A percentile compares a stretch with the other conserved stretches of the same genome.
Conservation (phyloP, 192 early-diverging fungal species). For the Pilobolus umbonatus region DNA sequence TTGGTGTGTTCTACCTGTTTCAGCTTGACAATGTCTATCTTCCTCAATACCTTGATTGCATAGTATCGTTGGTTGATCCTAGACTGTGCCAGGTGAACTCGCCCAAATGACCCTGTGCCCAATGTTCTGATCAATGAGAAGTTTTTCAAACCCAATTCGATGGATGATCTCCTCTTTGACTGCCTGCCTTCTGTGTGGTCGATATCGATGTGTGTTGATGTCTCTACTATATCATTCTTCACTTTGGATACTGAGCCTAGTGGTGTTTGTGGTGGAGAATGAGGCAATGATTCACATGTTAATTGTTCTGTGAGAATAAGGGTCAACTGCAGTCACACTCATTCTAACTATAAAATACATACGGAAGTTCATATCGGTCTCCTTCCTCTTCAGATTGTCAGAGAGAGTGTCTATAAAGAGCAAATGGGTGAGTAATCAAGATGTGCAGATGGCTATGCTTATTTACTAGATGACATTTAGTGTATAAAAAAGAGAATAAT, state of each 20-base stretch:
- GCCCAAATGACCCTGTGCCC: constrained; percentile 95
- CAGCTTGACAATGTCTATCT: constrained; percentile 82
- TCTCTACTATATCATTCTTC: not conserved
- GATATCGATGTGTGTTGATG: not conserved
- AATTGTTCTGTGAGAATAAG: not conserved
- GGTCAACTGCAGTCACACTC: not conserved
- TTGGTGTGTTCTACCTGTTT: constrained; percentile 96
- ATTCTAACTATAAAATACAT: not conserved
- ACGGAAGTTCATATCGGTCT: constrained; percentile 3
- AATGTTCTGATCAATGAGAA: constrained; percentile 29
- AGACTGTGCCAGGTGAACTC: constrained; percentile 84
- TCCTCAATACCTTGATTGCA: constrained; percentile 93
- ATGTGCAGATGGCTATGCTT: not conserved
- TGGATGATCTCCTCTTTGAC: constrained; percentile 8
- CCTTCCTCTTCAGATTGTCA: not conserved
- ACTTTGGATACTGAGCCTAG: constrained; percentile 2
- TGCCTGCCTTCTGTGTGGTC: not conserved
- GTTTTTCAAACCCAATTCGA: constrained; percentile 10
- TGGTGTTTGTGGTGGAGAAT: constrained; percentile 14
- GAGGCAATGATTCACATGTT: constrained; percentile 10
- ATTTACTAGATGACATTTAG: not conserved
- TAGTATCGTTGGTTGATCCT: constrained; percentile 72
- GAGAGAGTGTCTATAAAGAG: too few species aligned
- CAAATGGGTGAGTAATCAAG: too few species aligned
- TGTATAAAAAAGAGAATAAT: not conserved